These are phyloP conservation scores for Coemansia sp. DNA, from an alignment of 192 early-diverging fungal species.

Conservation along the genomic window DNA sequence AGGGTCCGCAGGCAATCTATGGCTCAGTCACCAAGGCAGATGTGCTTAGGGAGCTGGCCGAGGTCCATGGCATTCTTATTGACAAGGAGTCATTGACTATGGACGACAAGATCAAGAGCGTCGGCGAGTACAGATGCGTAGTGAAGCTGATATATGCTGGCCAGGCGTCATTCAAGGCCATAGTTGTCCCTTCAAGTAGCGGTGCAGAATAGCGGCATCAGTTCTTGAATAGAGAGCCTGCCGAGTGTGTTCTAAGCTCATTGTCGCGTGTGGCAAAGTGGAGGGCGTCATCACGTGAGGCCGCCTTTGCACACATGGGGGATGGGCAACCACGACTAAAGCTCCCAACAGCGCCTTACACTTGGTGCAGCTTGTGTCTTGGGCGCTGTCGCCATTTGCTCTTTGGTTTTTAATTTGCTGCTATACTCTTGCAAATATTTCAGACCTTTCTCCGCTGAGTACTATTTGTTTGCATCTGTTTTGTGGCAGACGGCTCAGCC, in stretches of 20 bases:
- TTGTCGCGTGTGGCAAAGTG: too few species aligned
- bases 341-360: too few species aligned
- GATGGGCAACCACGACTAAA: too few species aligned
- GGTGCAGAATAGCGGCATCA: not conserved
- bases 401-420: too few species aligned
- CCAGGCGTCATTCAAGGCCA: slow-evolving; percentile 26
- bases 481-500: too few species aligned
- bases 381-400: too few species aligned
- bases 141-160: slow-evolving; percentile 48
- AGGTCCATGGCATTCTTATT: slow-evolving; percentile 25
- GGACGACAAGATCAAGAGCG: slow-evolving; percentile 50
- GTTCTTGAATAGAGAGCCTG: not conserved
- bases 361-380: too few species aligned
- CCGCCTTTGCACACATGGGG: too few species aligned
- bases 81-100: slow-evolving; percentile 39
- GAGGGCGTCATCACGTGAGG: too few species aligned
- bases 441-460: too few species aligned
- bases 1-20: slow-evolving; percentile 25
- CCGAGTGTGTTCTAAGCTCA: not conserved
- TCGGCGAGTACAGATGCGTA: slow-evolving; percentile 38
- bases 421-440: too few species aligned
- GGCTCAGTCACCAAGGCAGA: slow-evolving; percentile 41
- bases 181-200: slow-evolving; percentile 14
- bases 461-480: too few species aligned
- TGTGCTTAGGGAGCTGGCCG: slow-evolving; percentile 30